Evolutionary conservation across 805 yeast genomes (phyloP).

Genomic region (Saccharomycopsis malanga): DNA sequence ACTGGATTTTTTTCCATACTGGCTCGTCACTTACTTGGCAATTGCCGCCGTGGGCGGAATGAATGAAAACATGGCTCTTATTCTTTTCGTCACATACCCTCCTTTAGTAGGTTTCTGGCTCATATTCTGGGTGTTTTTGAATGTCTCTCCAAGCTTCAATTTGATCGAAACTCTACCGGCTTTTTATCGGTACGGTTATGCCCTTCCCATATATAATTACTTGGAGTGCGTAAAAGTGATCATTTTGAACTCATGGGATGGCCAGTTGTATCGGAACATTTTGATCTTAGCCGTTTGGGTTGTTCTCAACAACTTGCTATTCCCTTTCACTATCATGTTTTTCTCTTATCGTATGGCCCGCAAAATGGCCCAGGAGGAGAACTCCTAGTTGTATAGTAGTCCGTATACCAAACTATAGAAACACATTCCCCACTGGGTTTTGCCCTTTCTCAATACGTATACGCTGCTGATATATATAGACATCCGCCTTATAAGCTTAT

Average conservation of each 20-base stretch:
- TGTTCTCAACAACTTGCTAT: slow-evolving; percentile 38
- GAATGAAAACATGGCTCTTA: slow-evolving; percentile 50
- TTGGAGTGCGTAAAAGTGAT: slow-evolving; percentile 54
- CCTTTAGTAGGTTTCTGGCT: slow-evolving; percentile 67
- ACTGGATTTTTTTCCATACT: slow-evolving; percentile 60
- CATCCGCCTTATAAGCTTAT: no score
- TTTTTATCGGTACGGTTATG: slow-evolving; percentile 61
- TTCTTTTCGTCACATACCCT: slow-evolving; percentile 43
- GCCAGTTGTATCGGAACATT: slow-evolving; percentile 49
- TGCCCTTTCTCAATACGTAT: no score
- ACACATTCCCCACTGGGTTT: no score
- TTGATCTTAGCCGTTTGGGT: slow-evolving; percentile 59
- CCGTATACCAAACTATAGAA: no score
- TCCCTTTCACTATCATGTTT: slow-evolving; percentile 40
- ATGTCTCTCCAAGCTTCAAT: slow-evolving; percentile 61
- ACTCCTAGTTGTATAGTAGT: no score
- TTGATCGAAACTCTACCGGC: slow-evolving; percentile 52
- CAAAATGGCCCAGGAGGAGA: slow-evolving; percentile 26
- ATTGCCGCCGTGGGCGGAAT: slow-evolving; percentile 65
- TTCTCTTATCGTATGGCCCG: slow-evolving; percentile 32
- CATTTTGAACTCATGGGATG: slow-evolving; percentile 49
- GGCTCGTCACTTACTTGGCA: slow-evolving; percentile 54
- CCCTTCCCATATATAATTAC: slow-evolving; percentile 62
- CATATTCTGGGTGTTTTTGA: slow-evolving; percentile 58
- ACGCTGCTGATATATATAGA: no score